A percentile compares a stretch with the other conserved stretches of the same genome.
phyloP scores from a whole-genome alignment of 2,329 filamentous ascomycete species.

The Raffaelea deltoideospora region DNA sequence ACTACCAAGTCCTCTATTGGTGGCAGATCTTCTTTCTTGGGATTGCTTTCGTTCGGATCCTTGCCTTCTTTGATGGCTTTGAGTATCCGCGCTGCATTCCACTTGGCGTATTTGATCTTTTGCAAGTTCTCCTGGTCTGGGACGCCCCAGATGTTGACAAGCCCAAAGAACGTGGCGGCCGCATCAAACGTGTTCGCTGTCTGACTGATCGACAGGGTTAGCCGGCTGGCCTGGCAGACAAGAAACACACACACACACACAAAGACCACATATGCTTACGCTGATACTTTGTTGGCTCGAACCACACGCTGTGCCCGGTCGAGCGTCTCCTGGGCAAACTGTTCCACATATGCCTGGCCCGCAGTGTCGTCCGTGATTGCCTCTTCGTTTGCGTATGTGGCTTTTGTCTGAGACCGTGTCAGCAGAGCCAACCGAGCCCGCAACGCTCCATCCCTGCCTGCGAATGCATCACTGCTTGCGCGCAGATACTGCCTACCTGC shows the following conservation, averaged over 20 bases:
- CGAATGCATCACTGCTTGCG: no score
- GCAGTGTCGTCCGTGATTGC: conserved; percentile 73
- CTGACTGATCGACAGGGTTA: conserved; percentile 37
- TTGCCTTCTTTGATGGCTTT: conserved; percentile 83
- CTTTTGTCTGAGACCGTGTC: conserved; percentile 43
- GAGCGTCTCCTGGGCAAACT: conserved; percentile 84
- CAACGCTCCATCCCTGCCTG: no score
- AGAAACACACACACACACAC: no score
- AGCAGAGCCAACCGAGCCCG: no score
- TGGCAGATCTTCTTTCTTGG: conserved; percentile 42
- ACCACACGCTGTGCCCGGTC: conserved; percentile 70
- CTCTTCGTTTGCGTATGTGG: conserved; percentile 59
- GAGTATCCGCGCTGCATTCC: conserved; percentile 79
- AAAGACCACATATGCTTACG: conserved; percentile 37
- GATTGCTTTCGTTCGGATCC: conserved; percentile 86
- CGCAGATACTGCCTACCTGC: conserved; percentile 30
- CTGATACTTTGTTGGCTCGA: conserved; percentile 67
- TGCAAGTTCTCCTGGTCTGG: conserved; percentile 60
- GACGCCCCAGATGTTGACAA: conserved; percentile 70
- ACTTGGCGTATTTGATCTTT: conserved; percentile 95
- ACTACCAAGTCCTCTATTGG: no score
- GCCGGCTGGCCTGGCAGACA: no score
- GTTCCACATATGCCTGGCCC: conserved; percentile 83
- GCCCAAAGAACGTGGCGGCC: conserved; percentile 79
- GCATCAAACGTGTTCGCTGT: conserved; percentile 91